A percentile compares a stretch with the other conserved stretches of the same genome.
Conservation (phyloP, 768 basidiomycete species). For the Baorangia bicolor region DNA sequence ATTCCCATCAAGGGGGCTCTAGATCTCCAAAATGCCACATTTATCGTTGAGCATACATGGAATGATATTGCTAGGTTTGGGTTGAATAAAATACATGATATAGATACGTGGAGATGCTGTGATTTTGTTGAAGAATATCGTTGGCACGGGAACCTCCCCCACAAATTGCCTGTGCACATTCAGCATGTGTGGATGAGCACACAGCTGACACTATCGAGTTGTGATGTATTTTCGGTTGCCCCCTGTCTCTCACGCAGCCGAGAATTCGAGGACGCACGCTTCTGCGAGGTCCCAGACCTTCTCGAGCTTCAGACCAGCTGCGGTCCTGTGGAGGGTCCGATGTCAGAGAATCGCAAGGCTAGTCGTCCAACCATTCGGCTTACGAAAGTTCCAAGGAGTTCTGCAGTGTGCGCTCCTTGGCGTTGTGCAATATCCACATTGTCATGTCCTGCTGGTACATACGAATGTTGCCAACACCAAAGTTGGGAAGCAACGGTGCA, state of each 20-base stretch:
- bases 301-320: constrained; percentile 30
- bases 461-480: constrained; percentile 30
- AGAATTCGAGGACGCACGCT: constrained; percentile 25
- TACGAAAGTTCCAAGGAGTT: constrained; percentile 31
- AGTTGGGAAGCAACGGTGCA: constrained; percentile 34
- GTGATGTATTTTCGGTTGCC: background rate
- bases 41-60: background rate
- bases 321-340: constrained; percentile 6
- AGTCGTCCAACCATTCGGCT: background rate
- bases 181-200: constrained; percentile 20
- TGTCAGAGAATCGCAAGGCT: constrained; percentile 1
- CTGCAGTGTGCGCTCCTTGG: constrained; percentile 33
- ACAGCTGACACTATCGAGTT: background rate
- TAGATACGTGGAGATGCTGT: background rate
- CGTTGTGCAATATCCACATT: constrained; percentile 33
- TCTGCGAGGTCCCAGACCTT: constrained; percentile 33
- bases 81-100: background rate
- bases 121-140: background rate
- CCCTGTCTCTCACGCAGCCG: constrained; percentile 14
- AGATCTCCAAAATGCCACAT: background rate
- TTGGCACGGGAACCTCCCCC: background rate
- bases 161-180: background rate
- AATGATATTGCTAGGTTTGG: background rate
- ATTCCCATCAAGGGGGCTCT: background rate
- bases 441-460: constrained; percentile 31